Percentiles rank a stretch among this genome's conserved stretches.
phyloP scores from a whole-genome alignment of 768 basidiomycete species.

The Suillus weaverae region DNA sequence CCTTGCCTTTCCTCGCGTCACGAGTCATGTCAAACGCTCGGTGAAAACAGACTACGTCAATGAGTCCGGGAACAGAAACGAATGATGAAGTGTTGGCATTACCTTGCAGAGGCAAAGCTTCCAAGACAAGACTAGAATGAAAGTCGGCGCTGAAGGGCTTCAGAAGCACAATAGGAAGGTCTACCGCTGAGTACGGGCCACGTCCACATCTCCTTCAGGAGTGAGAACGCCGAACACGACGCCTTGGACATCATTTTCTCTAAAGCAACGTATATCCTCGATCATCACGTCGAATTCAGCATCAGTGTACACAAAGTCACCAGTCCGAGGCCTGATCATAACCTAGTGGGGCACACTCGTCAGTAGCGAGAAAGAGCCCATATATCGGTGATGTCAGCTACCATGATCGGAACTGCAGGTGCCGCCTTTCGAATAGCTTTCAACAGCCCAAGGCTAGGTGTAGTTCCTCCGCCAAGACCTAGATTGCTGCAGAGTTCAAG shows the following conservation, averaged over 20 bases:
- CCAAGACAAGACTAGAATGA: slow-evolving; percentile 49
- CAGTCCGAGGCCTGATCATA: slow-evolving; percentile 79
- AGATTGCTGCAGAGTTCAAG: slow-evolving; percentile 78
- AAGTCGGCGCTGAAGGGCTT: neutral
- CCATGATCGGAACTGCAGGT: slow-evolving; percentile 66
- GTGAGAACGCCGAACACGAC: slow-evolving; percentile 69
- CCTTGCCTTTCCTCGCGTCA: slow-evolving; percentile 52
- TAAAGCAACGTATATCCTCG: slow-evolving; percentile 68
- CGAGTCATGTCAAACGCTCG: slow-evolving; percentile 75
- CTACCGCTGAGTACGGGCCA: slow-evolving; percentile 52
- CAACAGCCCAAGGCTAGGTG: slow-evolving; percentile 76
- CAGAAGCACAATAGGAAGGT: slow-evolving; percentile 1
- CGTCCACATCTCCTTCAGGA: slow-evolving; percentile 57
- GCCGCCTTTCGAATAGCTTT: slow-evolving; percentile 52
- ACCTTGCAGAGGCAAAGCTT: slow-evolving; percentile 67
- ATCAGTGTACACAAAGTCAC: slow-evolving; percentile 75
- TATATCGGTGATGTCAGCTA: slow-evolving; percentile 24
- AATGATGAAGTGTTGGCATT: slow-evolving; percentile 3
- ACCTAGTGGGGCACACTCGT: slow-evolving; percentile 40
- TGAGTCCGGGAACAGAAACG: neutral
- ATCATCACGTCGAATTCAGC: slow-evolving; percentile 71
- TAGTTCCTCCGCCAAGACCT: slow-evolving; percentile 75
- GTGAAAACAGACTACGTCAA: slow-evolving; percentile 69
- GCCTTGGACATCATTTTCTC: slow-evolving; percentile 55
- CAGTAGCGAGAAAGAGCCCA: neutral